Percentiles rank a stretch among this genome's conserved stretches.
These are phyloP conservation scores for Verruconis gallopava DNA, from an alignment of 2,329 filamentous ascomycete species.

Conservation along the genomic window DNA sequence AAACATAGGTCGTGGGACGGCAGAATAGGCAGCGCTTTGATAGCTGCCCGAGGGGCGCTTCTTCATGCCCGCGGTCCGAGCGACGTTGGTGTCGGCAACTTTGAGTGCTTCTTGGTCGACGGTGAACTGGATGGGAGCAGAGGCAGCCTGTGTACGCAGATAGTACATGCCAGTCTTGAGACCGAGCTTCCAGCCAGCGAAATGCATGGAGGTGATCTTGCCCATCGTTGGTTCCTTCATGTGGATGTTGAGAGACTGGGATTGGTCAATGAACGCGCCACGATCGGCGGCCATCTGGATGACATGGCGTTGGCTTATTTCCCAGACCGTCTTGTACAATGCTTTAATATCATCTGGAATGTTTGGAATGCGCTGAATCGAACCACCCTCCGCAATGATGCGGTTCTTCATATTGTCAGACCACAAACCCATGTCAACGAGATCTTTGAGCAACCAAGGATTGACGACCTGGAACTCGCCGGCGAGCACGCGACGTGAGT, in stretches of 20 bases:
- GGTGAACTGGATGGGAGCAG: constrained; percentile 95
- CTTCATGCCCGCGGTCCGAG: constrained; percentile 48
- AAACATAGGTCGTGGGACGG: constrained; percentile 56
- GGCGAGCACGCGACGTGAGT: constrained; percentile 92
- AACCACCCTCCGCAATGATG: constrained; percentile 93
- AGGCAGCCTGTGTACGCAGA: constrained; percentile 91
- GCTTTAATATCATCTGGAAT: constrained; percentile 93
- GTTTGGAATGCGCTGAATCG: constrained; percentile 92
- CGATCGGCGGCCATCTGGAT: constrained; percentile 97
- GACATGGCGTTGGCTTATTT: constrained; percentile 90
- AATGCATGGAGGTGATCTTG: constrained; percentile 99
- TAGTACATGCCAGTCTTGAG: constrained; percentile 99
- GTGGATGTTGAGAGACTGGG: constrained; percentile 97
- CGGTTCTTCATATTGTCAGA: constrained; percentile 99
- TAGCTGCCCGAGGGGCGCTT: constrained; percentile 44
- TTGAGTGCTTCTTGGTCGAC: constrained; percentile 93
- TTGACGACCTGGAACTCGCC: constrained; percentile 99
- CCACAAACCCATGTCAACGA: constrained; percentile 96
- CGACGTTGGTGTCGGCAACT: constrained; percentile 68
- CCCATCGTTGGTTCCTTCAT: constrained; percentile 99
- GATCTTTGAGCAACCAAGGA: constrained; percentile 94
- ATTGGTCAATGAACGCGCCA: constrained; percentile 97
- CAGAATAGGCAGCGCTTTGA: constrained; percentile 42
- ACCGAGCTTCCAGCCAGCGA: constrained; percentile 96
- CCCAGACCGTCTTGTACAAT: constrained; percentile 99